Base-by-base conservation (phyloP, 2,329 filamentous ascomycete species). In the Diaporthe sp. region DNA sequence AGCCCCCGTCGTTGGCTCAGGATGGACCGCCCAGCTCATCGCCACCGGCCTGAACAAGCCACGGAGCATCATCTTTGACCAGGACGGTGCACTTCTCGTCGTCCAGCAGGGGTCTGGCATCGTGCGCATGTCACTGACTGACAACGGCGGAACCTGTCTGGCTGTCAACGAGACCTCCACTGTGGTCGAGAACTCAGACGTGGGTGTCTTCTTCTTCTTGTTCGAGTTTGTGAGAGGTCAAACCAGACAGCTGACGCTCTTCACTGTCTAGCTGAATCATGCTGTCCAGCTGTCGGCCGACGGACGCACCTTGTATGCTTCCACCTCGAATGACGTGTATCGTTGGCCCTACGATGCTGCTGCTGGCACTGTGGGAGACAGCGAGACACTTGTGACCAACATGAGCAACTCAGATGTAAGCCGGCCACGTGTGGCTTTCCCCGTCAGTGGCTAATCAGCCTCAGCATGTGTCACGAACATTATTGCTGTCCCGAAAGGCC, bases 341-440 rank as follows among this genome's bases (percentile, higher is more conserved):
- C 85, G 90, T 2, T 95, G 92, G 91, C 81, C 86, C 39, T 95
- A 95, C 81, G 87, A 94, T 80, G 83, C 89, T n/a, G 80, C 82
- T 3, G 83, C 86, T 12, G 85, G 84, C 65, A 87, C 88, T 5
- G 86, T 90, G 58, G 78, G 81, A 60, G 78, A 80, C 71, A 87
- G 86, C 68, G 85, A 85, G 75, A 90, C 88, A 4, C 76, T 95
- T 6, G 85, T 95, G 62, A 85, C 85, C 51, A 90, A 91, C 78
- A 94, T 95, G 92, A 86, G 79, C 78, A 89, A 88, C 75, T 82
- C 85, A 7, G 92, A 91, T 67, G 76, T 77, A 46, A 73, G 73
- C 37, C 34, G 3, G 34, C 34, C 37, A 8, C 15, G 1, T 13
- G 37, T 34, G 28, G 19, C 7, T 55, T 9, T 9, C 17, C n/a